Evolutionary conservation across 2,329 filamentous ascomycete genomes (phyloP).

Genomic region (Leptographium procerum): DNA sequence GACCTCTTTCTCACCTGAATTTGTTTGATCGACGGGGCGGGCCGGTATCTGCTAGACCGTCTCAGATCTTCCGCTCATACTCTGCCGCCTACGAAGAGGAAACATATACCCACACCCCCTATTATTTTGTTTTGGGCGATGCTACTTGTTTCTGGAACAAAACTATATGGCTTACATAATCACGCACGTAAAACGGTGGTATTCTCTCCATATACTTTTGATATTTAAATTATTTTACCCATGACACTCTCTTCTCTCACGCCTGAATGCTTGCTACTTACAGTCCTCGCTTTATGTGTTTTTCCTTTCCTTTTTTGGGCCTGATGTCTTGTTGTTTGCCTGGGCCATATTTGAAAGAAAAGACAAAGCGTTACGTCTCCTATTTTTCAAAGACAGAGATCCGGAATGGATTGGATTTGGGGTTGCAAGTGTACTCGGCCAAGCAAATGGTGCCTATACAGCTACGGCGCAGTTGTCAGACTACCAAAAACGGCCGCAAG

Average conservation of each 20-base stretch:
- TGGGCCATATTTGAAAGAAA: not conserved
- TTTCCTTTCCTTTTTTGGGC: not conserved
- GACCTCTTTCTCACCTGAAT: not conserved
- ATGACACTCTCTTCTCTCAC: not conserved
- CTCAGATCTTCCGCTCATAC: not conserved
- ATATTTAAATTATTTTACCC: not conserved
- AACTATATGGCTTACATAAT: slow-evolving; percentile 1
- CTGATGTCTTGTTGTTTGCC: not conserved
- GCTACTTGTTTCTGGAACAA: not conserved
- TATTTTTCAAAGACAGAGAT: not conserved
- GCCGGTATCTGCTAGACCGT: not conserved
- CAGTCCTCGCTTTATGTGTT: not conserved
- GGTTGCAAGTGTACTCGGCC: not conserved
- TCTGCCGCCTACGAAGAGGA: not conserved
- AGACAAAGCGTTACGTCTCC: not conserved
- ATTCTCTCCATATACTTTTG: not conserved
- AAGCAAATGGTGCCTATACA: not conserved
- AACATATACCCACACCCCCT: slow-evolving; percentile 1
- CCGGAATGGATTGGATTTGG: not conserved
- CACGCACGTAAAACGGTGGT: not conserved
- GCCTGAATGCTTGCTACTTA: not conserved
- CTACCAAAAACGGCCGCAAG: not conserved
- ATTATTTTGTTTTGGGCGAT: not conserved
- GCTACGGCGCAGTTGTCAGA: not conserved
- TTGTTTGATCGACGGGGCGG: not conserved